A percentile compares a stretch with the other conserved stretches of the same genome.
Conservation (phyloP, 1,139 yeast genomes). For the Kodamaea sp. region DNA sequence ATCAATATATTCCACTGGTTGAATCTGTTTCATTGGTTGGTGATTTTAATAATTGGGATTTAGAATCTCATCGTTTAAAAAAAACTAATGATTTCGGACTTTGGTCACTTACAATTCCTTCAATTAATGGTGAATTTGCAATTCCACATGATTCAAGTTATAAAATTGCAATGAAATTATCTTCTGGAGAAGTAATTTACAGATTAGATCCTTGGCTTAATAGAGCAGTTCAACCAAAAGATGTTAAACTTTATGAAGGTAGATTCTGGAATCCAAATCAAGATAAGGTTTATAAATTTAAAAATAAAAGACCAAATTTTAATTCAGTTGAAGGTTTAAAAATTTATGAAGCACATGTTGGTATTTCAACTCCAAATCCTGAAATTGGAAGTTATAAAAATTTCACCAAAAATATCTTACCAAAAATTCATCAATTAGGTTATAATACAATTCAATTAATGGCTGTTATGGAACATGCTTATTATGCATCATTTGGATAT, state of each 20-base stretch:
- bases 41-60: slow-evolving; percentile 85
- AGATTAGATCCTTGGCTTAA: slow-evolving; percentile 88
- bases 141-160: slow-evolving; percentile 80
- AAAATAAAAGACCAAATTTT: slow-evolving; percentile 57
- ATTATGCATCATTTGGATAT: slow-evolving; percentile 95
- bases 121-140: slow-evolving; percentile 55
- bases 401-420: slow-evolving; percentile 75
- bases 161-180: slow-evolving; percentile 64
- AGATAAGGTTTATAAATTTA: slow-evolving; percentile 49
- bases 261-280: slow-evolving; percentile 85
- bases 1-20: slow-evolving; percentile 92
- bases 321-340: slow-evolving; percentile 48
- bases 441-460: slow-evolving; percentile 91
- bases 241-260: slow-evolving; percentile 60
- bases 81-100: slow-evolving; percentile 61
- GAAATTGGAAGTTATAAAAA: slow-evolving; percentile 80
- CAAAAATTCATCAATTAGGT: slow-evolving; percentile 80
- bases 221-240: slow-evolving; percentile 70
- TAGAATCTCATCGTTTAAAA: slow-evolving; percentile 51
- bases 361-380: slow-evolving; percentile 90
- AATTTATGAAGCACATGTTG: slow-evolving; percentile 94
- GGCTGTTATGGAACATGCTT: slow-evolving; percentile 99
- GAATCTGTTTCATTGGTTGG: slow-evolving; percentile 71
- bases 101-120: slow-evolving; percentile 58
- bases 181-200: slow-evolving; percentile 68